Evolutionary conservation across 371 early-diverging fungal genomes (phyloP).

Genomic region (Circinella umbellata): DNA sequence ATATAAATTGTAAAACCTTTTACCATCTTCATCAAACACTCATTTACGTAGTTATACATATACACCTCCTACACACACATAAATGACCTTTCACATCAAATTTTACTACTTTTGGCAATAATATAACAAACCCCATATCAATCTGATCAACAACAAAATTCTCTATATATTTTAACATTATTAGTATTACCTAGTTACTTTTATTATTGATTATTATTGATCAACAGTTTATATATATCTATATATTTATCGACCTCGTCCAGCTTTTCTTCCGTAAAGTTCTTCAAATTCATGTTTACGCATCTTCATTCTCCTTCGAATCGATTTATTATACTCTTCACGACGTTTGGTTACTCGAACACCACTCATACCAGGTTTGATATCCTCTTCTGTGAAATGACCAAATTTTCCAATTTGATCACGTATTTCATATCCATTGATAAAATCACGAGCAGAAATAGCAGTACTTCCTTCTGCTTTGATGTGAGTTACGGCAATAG

Average conservation of each 20-base stretch:
- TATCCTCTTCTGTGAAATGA: constrained; percentile 15
- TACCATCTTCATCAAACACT: no score
- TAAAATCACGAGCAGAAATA: constrained; percentile 69
- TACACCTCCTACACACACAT: no score
- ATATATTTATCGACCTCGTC: background rate
- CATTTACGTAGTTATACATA: no score
- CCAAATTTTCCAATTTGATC: constrained; percentile 40
- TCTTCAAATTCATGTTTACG: constrained; percentile 23
- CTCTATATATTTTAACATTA: no score
- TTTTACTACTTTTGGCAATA: no score
- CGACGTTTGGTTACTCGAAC: constrained; percentile 27
- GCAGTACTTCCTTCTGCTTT: constrained; percentile 69
- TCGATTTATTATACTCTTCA: constrained; percentile 24
- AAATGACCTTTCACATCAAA: no score
- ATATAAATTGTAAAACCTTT: no score
- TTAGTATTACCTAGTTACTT: no score
- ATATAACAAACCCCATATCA: no score
- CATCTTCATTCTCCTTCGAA: constrained; percentile 30
- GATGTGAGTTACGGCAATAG: constrained; percentile 44
- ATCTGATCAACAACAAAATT: no score
- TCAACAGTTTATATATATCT: background rate
- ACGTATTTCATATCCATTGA: constrained; percentile 71
- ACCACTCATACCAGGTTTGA: constrained; percentile 23
- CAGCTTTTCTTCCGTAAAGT: constrained; percentile 9
- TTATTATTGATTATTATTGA: background rate